Evolutionary conservation across 2,329 filamentous ascomycete genomes (phyloP).

Genomic region (Arthrobotrys iridis): DNA sequence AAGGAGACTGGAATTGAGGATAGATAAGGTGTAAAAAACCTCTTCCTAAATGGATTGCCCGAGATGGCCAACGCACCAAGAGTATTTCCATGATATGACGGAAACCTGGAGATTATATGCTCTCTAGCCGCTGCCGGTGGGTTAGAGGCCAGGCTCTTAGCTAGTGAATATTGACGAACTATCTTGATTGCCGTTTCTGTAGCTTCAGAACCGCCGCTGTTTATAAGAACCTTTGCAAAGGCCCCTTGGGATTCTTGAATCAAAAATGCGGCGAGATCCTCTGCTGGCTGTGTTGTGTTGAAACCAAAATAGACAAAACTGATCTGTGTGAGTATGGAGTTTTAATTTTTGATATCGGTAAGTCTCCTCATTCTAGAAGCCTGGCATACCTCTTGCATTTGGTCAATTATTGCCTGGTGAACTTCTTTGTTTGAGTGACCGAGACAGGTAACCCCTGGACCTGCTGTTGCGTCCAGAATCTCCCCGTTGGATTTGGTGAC

Average conservation of each 20-base stretch:
- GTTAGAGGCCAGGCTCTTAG: slow-evolving; percentile 62
- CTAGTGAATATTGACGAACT: slow-evolving; percentile 73
- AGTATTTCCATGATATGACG: slow-evolving; percentile 77
- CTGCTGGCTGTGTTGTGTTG: slow-evolving; percentile 64
- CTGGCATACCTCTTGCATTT: slow-evolving; percentile 68
- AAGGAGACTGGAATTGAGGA: slow-evolving; percentile 66
- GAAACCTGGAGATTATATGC: slow-evolving; percentile 72
- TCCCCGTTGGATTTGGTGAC: slow-evolving; percentile 57
- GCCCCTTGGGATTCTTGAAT: slow-evolving; percentile 44
- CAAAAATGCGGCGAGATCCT: slow-evolving; percentile 69
- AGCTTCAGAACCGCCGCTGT: slow-evolving; percentile 68
- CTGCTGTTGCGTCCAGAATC: slow-evolving; percentile 77
- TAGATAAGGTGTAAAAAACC: slow-evolving; percentile 71
- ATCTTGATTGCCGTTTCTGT: slow-evolving; percentile 76
- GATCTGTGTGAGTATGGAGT: slow-evolving; percentile 49
- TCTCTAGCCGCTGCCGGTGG: slow-evolving; percentile 67
- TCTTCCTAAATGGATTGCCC: slow-evolving; percentile 70
- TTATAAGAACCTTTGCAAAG: slow-evolving; percentile 44
- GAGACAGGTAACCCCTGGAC: slow-evolving; percentile 76
- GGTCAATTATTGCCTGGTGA: slow-evolving; percentile 68
- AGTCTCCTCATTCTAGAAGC: slow-evolving; percentile 66
- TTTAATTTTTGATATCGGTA: slow-evolving; percentile 62
- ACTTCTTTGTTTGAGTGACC: slow-evolving; percentile 74
- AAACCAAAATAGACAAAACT: slow-evolving; percentile 60
- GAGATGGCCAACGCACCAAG: slow-evolving; percentile 73